Evolutionary conservation across 2,329 filamentous ascomycete genomes (phyloP), one percentile per base, ranked within the genome.

Genomic region (Diaporthe ilicicola): DNA sequence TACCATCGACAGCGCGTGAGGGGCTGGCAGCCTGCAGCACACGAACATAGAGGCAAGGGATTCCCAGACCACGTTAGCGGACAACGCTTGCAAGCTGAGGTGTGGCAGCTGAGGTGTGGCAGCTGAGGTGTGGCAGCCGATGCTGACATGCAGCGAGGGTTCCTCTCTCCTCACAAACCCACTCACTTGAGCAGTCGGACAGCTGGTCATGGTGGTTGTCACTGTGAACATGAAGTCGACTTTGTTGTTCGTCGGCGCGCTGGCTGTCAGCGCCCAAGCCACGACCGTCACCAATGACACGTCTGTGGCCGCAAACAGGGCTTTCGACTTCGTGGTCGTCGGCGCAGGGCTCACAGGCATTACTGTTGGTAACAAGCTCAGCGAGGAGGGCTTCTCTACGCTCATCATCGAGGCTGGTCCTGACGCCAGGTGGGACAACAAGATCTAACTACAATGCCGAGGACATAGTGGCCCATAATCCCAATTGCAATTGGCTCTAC

Each of bases 351-450:
- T 74, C 37, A 66, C 67, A 2, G 72, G 72, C 48, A 53, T 71
- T 17, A 65, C 34, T 1, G 37, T 73, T 4, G 68, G 37, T 4
- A 73, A 59, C 17, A 59, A 74, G 70, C 73, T 77, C 13, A 77
- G 76, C 56, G 73, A 66, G 1, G 51, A 68, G 27, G 74, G 75
- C 39, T 70, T 74, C 64, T 72, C 75, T 6, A 75, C 74, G 2
- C 73, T 77, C 3, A 68, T 77, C 32, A 72, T 77, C 19, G 76
- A 77, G 46, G 76, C 75, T 9, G 75, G 76, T 2, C 75, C 76
- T 2, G 75, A 77, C 55, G 71, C 67, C 1, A 70, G 72, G 7
- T 76, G 74, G 75, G 76, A 75, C 46, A 44, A 70, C n/a, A 73
- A 50, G 6, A 56, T 76, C 9, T 73, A 56, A 75, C 9, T 73